phyloP scores from a whole-genome alignment of 2,329 filamentous ascomycete genomes.

The Phoma herbarum region DNA sequence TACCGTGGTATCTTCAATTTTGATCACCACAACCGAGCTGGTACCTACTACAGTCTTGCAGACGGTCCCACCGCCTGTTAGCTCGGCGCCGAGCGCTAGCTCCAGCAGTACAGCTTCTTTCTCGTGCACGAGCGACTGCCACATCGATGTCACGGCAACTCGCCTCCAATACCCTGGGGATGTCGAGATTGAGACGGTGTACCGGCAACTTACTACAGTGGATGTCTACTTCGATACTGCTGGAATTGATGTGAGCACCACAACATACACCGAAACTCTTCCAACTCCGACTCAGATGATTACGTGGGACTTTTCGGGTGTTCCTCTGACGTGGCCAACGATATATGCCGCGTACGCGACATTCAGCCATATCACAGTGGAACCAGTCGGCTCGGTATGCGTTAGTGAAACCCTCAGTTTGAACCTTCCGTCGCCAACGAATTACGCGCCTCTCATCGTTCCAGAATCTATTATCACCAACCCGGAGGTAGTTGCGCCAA shows the following conservation, averaged over 20 bases:
- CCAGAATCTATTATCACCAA: slow-evolving; percentile 31
- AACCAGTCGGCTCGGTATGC: slow-evolving; percentile 34
- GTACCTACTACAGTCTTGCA: slow-evolving; percentile 35
- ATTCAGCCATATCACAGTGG: slow-evolving; percentile 41
- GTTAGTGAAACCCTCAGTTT: slow-evolving; percentile 27
- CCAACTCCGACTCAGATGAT: slow-evolving; percentile 28
- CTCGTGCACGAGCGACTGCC: slow-evolving; percentile 40
- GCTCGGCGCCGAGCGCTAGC: slow-evolving; percentile 13
- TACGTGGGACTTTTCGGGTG: slow-evolving; percentile 40
- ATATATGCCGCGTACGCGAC: slow-evolving; percentile 42
- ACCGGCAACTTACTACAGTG: slow-evolving; percentile 32
- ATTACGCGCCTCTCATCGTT: slow-evolving; percentile 38
- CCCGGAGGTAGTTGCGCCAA: slow-evolving; percentile 33
- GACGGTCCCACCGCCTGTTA: slow-evolving; percentile 31
- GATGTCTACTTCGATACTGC: slow-evolving; percentile 31
- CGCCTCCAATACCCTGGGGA: slow-evolving; percentile 39
- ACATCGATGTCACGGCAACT: slow-evolving; percentile 45
- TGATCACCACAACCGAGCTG: slow-evolving; percentile 29
- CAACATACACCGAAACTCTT: slow-evolving; percentile 21
- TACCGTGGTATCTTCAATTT: slow-evolving; percentile 27
- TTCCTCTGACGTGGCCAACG: slow-evolving; percentile 45
- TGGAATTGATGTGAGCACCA: slow-evolving; percentile 27
- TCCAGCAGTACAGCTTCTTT: slow-evolving; percentile 22
- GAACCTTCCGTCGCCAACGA: slow-evolving; percentile 38
- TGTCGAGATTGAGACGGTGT: slow-evolving; percentile 30